These are phyloP conservation scores for Aspergillus unguis DNA, from an alignment of 2,329 filamentous ascomycete genomes.

Conservation along the genomic window DNA sequence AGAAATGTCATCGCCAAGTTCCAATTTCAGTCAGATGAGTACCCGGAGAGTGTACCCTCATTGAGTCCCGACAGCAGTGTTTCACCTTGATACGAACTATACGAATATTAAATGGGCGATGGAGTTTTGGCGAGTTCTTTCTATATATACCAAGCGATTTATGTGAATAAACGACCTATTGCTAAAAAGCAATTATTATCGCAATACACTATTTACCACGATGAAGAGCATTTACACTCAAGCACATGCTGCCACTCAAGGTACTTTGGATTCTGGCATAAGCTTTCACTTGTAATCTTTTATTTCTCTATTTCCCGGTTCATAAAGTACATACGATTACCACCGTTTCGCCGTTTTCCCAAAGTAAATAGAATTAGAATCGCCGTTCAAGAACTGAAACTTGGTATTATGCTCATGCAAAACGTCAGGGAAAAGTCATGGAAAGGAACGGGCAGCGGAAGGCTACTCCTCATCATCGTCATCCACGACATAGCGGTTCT, in stretches of 20 bases:
- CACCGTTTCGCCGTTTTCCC: conserved; percentile 1
- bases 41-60: conserved; percentile 22
- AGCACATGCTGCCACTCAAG: background rate
- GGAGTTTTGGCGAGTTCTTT: background rate
- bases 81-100: background rate
- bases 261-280: background rate
- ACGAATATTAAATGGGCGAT: background rate
- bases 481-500: conserved; percentile 48
- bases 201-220: background rate
- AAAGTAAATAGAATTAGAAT: conserved; percentile 1
- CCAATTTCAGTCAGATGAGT: conserved; percentile 35
- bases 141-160: conserved; percentile 1
- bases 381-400: conserved; percentile 1
- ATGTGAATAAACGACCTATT: background rate
- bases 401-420: conserved; percentile 11
- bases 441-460: conserved; percentile 3
- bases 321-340: background rate
- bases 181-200: background rate
- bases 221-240: background rate
- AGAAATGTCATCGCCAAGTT: conserved; percentile 34
- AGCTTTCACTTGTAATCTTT: background rate
- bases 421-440: background rate
- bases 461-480: conserved; percentile 47
- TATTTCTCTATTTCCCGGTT: background rate
- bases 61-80: background rate